Percentiles rank a stretch among this genome's conserved stretches.
Conservation (phyloP, 2,329 filamentous ascomycete species). For the Alternaria dauci region DNA sequence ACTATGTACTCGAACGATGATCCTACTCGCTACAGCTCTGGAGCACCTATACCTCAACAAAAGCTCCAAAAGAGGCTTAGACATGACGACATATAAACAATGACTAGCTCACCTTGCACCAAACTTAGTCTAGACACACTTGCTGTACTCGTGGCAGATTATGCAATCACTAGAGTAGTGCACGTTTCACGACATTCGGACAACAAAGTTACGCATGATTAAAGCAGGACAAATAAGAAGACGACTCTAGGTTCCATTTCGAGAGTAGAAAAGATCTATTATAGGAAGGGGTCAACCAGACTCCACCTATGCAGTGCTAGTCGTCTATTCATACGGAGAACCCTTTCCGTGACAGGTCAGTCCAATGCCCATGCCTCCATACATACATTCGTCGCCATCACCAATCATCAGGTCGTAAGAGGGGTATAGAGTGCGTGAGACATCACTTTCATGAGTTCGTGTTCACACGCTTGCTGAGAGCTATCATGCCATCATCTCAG, state of each 20-base stretch:
- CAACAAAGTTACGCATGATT: background rate
- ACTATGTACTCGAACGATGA: no score
- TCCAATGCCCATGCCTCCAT: background rate
- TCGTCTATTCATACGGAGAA: slow-evolving; percentile 8
- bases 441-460: slow-evolving; percentile 5
- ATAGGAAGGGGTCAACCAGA: slow-evolving; percentile 7
- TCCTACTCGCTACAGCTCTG: no score
- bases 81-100: background rate
- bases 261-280: slow-evolving; percentile 5
- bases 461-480: background rate
- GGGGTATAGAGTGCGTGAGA: slow-evolving; percentile 12
- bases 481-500: background rate
- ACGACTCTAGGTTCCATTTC: slow-evolving; percentile 4
- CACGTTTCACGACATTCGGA: background rate
- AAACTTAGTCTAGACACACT: background rate
- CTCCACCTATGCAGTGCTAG: slow-evolving; percentile 16
- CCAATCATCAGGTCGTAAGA: slow-evolving; percentile 10
- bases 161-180: background rate
- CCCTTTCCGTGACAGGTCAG: background rate
- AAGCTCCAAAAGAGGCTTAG: no score
- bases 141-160: background rate
- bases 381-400: background rate
- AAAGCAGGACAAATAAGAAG: background rate
- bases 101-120: background rate
- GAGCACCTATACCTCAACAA: no score